Percentiles rank a stretch among this genome's conserved stretches.
Evolutionary conservation across 2,329 filamentous ascomycete genomes (phyloP).

Genomic region (Colletotrichum truncatum): DNA sequence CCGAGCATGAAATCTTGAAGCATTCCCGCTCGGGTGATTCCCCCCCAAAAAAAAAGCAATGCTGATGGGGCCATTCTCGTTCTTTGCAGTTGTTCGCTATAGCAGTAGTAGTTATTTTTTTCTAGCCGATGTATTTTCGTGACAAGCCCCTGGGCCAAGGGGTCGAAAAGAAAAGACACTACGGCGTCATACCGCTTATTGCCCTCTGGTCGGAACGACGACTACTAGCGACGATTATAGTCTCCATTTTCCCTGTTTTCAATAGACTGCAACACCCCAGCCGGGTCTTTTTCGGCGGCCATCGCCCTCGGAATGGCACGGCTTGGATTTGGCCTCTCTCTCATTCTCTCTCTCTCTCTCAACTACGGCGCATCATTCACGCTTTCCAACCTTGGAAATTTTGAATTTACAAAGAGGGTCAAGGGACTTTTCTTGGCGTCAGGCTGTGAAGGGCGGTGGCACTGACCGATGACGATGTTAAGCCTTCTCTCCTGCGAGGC

Average conservation of each 20-base stretch:
- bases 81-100: neutral
- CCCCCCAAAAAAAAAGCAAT: neutral
- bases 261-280: no score
- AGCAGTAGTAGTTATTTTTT: neutral
- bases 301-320: neutral
- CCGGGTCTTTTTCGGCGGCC: neutral
- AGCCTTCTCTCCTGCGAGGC: neutral
- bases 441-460: neutral
- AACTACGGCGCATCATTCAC: no score
- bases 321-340: no score
- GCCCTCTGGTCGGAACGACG: neutral
- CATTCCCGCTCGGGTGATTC: neutral
- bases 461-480: neutral
- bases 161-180: neutral
- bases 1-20: neutral
- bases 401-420: neutral
- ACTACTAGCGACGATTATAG: neutral
- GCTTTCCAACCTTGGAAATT: neutral
- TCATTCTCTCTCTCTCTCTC: no score
- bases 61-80: neutral
- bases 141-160: neutral
- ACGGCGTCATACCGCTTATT: neutral
- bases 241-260: neutral
- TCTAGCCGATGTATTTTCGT: constrained; percentile 3
- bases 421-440: constrained; percentile 2